phyloP scores from a whole-genome alignment of 164 flowering plant genomes.

The Pachysandra terminalis region DNA sequence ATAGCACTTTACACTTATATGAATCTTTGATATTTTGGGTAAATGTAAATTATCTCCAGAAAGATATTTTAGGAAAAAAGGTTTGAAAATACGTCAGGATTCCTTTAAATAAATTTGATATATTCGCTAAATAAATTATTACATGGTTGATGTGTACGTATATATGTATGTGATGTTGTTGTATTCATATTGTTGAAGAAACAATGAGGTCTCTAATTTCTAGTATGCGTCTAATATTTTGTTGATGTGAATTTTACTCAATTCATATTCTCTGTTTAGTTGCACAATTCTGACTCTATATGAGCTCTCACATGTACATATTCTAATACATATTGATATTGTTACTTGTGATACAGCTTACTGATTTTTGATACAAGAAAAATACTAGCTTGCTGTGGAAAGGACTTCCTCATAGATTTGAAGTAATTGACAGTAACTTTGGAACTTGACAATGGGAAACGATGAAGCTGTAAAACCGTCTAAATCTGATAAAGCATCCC shows the following conservation, averaged over 20 bases:
- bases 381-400: background rate
- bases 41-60: too few relatives aligned
- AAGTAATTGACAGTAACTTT: conserved; percentile 2
- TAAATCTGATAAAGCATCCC: conserved; percentile 57
- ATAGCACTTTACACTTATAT: too few relatives aligned
- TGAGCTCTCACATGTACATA: background rate
- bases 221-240: too few relatives aligned
- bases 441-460: conserved; percentile 55
- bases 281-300: background rate
- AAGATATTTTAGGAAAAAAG: too few relatives aligned
- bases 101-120: too few relatives aligned
- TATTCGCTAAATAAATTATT: too few relatives aligned
- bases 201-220: background rate
- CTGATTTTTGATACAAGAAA: conserved; percentile 4
- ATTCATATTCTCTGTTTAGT: too few relatives aligned
- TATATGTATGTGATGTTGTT: too few relatives aligned
- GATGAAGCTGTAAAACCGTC: conserved; percentile 56
- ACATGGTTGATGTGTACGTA: background rate
- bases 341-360: conserved; percentile 10
- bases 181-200: background rate
- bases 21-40: too few relatives aligned
- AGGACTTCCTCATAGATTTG: background rate
- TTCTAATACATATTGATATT: background rate
- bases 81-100: too few relatives aligned
- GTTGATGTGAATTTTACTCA: too few relatives aligned